phyloP scores from a whole-genome alignment of 2,329 filamentous ascomycete genomes.

The Lomentospora prolificans region DNA sequence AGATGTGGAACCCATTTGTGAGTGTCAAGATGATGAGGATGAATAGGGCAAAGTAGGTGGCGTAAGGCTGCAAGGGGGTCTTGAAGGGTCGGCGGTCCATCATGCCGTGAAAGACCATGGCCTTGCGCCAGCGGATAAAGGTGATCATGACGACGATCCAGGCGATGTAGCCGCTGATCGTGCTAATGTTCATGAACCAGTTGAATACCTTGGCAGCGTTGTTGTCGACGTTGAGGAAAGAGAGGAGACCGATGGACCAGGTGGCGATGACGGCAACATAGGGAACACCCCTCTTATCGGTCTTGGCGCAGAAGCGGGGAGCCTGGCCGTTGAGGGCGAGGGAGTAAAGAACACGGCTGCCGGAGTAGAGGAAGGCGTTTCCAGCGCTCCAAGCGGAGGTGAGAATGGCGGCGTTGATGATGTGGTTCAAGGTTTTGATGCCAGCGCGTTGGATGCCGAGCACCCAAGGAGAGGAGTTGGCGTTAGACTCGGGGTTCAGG shows the following conservation, averaged over 20 bases:
- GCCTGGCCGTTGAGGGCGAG: constrained; percentile 59
- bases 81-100: constrained; percentile 40
- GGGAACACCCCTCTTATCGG: constrained; percentile 52
- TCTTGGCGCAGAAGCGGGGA: constrained; percentile 48
- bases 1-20: constrained; percentile 67
- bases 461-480: constrained; percentile 53
- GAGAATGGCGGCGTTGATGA: constrained; percentile 60
- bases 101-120: constrained; percentile 42
- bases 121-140: constrained; percentile 49
- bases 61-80: constrained; percentile 50
- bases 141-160: constrained; percentile 51
- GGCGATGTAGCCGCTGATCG: constrained; percentile 48
- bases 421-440: constrained; percentile 52
- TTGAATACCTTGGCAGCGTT: constrained; percentile 47
- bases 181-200: constrained; percentile 65
- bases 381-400: constrained; percentile 56
- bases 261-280: constrained; percentile 43
- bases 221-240: constrained; percentile 59
- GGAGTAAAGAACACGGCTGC: constrained; percentile 60
- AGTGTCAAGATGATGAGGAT: constrained; percentile 53
- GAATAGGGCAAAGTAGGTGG: constrained; percentile 49
- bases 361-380: constrained; percentile 55
- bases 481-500: constrained; percentile 45
- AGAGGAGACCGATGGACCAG: constrained; percentile 52
- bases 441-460: constrained; percentile 57